Evolutionary conservation across 257 asterid species (phyloP).

Genomic region (Paulownia fortunei): DNA sequence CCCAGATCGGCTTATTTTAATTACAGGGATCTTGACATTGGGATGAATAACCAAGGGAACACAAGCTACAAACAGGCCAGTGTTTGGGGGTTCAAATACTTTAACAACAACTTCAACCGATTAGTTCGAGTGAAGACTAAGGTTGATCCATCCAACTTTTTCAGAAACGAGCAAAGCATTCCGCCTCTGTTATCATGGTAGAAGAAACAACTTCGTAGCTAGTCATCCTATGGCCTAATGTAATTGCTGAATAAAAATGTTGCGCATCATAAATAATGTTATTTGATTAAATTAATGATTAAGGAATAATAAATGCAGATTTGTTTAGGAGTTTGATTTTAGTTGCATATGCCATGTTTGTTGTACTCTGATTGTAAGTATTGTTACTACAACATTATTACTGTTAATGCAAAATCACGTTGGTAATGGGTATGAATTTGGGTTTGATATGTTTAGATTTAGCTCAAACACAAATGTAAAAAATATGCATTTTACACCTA

Average conservation of each 20-base stretch:
- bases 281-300: not conserved
- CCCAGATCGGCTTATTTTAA: slow-evolving; percentile 45
- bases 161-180: slow-evolving; percentile 45
- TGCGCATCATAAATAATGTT: not conserved
- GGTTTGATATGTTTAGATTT: too few relatives aligned
- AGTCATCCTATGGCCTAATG: not conserved
- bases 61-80: slow-evolving; percentile 40
- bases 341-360: not conserved
- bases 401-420: too few relatives aligned
- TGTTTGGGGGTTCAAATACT: slow-evolving; percentile 39
- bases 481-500: too few relatives aligned
- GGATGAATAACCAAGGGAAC: slow-evolving; percentile 25
- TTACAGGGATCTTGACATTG: slow-evolving; percentile 45
- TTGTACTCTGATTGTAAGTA: not conserved
- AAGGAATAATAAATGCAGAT: too few relatives aligned
- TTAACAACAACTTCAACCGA: slow-evolving; percentile 29
- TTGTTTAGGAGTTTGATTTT: not conserved
- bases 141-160: slow-evolving; percentile 42
- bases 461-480: too few relatives aligned
- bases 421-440: too few relatives aligned
- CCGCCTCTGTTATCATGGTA: slow-evolving; percentile 13
- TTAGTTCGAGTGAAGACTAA: slow-evolving; percentile 36
- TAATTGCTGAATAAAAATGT: not conserved
- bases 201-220: not conserved
- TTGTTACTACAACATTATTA: too few relatives aligned